Evolutionary conservation across 768 basidiomycete genomes (phyloP).

Genomic region (Mycena haematopus): DNA sequence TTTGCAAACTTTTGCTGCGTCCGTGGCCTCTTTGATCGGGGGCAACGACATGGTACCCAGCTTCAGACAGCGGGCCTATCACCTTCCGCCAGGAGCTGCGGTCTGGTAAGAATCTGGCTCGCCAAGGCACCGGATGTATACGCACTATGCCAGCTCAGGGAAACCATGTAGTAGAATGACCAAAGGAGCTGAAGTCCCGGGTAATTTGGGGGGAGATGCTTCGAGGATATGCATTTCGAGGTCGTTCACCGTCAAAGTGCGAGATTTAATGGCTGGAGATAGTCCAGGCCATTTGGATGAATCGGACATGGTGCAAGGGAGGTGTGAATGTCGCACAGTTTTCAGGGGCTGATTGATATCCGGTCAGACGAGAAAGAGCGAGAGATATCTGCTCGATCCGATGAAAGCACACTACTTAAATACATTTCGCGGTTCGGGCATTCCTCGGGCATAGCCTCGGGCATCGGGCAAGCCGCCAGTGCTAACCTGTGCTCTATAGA

Average conservation of each 20-base stretch:
- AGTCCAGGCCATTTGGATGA: slow-evolving; percentile 16
- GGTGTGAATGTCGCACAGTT: too few relatives aligned
- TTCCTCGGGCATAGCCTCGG: too few relatives aligned
- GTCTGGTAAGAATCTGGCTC: neutral
- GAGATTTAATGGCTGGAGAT: slow-evolving; percentile 35
- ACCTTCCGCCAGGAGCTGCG: slow-evolving; percentile 63
- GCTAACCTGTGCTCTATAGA: too few relatives aligned
- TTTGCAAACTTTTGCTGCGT: slow-evolving; percentile 38
- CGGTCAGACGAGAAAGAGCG: too few relatives aligned
- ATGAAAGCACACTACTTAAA: too few relatives aligned
- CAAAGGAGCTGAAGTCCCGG: slow-evolving; percentile 42
- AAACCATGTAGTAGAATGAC: slow-evolving; percentile 70
- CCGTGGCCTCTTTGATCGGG: slow-evolving; percentile 68
- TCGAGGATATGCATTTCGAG: slow-evolving; percentile 61
- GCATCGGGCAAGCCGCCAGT: too few relatives aligned
- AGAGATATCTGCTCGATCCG: too few relatives aligned
- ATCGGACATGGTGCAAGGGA: neutral
- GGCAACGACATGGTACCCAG: slow-evolving; percentile 67
- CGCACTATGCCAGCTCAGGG: slow-evolving; percentile 62
- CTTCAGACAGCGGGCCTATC: slow-evolving; percentile 52
- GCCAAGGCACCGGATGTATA: neutral
- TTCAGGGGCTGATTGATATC: too few relatives aligned
- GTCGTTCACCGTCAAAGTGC: slow-evolving; percentile 50
- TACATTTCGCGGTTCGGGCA: too few relatives aligned
- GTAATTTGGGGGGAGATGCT: slow-evolving; percentile 39